These are phyloP conservation scores for Fusarium sp. DNA, from an alignment of 2,329 filamentous ascomycete species.

Conservation along the genomic window DNA sequence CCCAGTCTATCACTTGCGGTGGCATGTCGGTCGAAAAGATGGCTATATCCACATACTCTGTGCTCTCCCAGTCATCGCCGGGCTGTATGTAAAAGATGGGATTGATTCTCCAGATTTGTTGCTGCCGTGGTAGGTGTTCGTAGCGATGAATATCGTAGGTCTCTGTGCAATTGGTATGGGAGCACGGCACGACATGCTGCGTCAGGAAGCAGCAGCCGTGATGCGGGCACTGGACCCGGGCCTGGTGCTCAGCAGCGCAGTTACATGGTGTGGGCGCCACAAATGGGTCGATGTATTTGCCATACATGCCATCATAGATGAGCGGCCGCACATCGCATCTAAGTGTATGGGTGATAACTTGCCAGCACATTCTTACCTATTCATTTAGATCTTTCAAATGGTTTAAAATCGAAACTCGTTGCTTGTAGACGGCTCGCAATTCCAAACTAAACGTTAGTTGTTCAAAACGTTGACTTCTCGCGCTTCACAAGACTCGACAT, in stretches of 20 bases:
- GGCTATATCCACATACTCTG: background rate
- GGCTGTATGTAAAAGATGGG: background rate
- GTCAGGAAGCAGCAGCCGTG: slow-evolving; percentile 46
- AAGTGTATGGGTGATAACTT: slow-evolving; percentile 43
- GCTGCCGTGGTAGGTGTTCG: background rate
- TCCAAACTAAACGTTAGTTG: background rate
- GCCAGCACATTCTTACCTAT: slow-evolving; percentile 39
- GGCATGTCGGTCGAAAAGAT: background rate
- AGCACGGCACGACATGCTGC: slow-evolving; percentile 2
- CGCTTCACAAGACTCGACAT: background rate
- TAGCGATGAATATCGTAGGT: slow-evolving; percentile 33
- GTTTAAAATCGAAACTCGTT: background rate
- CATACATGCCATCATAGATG: slow-evolving; percentile 36
- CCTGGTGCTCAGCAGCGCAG: slow-evolving; percentile 22
- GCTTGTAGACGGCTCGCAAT: background rate
- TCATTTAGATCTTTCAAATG: background rate
- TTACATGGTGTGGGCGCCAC: slow-evolving; percentile 30
- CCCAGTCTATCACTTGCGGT: background rate
- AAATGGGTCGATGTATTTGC: slow-evolving; percentile 43
- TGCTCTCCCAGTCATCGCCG: background rate
- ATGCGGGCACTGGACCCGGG: slow-evolving; percentile 32
- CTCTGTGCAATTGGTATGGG: slow-evolving; percentile 5
- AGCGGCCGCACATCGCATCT: slow-evolving; percentile 46
- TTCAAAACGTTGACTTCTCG: background rate
- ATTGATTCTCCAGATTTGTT: background rate